phyloP scores from a whole-genome alignment of 2,329 filamentous ascomycete species.

The Claviceps sp. region DNA sequence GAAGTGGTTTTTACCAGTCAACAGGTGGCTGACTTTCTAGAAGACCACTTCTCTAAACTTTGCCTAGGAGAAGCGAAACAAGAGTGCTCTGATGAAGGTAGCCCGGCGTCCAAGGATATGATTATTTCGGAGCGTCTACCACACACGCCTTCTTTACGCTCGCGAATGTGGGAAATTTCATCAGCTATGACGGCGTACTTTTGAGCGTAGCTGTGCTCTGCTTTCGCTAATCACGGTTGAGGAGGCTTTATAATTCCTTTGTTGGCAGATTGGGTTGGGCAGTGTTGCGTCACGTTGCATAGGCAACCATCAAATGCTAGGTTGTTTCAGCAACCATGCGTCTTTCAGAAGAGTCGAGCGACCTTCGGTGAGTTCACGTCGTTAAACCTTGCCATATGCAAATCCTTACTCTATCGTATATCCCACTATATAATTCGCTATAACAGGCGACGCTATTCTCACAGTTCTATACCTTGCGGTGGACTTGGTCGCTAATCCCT shows the following conservation, averaged over 20 bases:
- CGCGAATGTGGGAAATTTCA: constrained; percentile 1
- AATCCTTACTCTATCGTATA: neutral
- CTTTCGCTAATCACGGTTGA: neutral
- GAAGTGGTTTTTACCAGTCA: constrained; percentile 3
- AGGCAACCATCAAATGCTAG: too few relatives aligned
- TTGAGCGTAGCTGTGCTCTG: neutral
- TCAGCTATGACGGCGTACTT: neutral
- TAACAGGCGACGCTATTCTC: neutral
- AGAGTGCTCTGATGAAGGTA: neutral
- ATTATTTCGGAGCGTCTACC: neutral
- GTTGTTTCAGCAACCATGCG: neutral
- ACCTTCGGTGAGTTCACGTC: neutral
- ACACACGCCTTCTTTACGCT: neutral
- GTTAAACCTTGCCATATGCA: neutral
- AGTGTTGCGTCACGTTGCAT: neutral
- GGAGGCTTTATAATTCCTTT: too few relatives aligned
- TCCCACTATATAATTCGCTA: neutral
- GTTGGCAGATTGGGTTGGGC: too few relatives aligned
- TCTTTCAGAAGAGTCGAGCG: neutral
- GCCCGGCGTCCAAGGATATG: neutral
- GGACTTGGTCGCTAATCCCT: too few relatives aligned
- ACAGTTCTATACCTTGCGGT: neutral
- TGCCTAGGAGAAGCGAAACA: neutral
- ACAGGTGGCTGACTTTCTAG: constrained; percentile 3
- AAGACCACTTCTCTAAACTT: constrained; percentile 1